Evolutionary conservation across 768 basidiomycete species (phyloP).

Genomic region (Amanita subjunquillea): DNA sequence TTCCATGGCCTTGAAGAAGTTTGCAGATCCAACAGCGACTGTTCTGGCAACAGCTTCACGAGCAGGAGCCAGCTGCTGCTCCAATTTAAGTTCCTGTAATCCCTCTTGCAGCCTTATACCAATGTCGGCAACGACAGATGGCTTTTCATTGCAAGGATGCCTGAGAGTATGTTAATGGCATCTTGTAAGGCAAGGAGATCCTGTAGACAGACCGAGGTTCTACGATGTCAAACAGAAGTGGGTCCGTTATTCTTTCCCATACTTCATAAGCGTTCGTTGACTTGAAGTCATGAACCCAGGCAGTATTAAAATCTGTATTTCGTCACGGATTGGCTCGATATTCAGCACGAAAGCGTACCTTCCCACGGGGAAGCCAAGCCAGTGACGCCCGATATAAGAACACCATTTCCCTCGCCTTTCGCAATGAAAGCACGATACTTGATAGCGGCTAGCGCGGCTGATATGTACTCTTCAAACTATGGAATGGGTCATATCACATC

Average conservation of each 20-base stretch:
- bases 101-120: slow-evolving; percentile 89
- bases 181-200: not conserved
- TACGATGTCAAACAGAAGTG: slow-evolving; percentile 87
- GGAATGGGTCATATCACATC: not conserved
- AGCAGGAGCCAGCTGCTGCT: slow-evolving; percentile 89
- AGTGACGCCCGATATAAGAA: slow-evolving; percentile 59
- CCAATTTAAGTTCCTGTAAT: slow-evolving; percentile 85
- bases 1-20: slow-evolving; percentile 84
- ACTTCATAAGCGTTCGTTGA: slow-evolving; percentile 79
- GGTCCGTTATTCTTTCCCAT: slow-evolving; percentile 89
- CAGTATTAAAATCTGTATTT: slow-evolving; percentile 74
- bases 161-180: slow-evolving; percentile 24
- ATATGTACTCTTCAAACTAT: slow-evolving; percentile 92
- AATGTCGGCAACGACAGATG: slow-evolving; percentile 83
- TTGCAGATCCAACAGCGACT: slow-evolving; percentile 60
- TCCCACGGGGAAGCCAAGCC: slow-evolving; percentile 20
- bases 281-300: slow-evolving; percentile 86
- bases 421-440: slow-evolving; percentile 82
- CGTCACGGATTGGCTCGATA: slow-evolving; percentile 18
- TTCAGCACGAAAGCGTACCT: not conserved
- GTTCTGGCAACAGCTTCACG: slow-evolving; percentile 82
- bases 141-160: slow-evolving; percentile 90
- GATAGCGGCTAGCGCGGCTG: slow-evolving; percentile 76
- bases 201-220: slow-evolving; percentile 64
- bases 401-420: slow-evolving; percentile 52